These are phyloP conservation scores for Pisolithus sp. DNA, from an alignment of 768 basidiomycete species.

Conservation along the genomic window DNA sequence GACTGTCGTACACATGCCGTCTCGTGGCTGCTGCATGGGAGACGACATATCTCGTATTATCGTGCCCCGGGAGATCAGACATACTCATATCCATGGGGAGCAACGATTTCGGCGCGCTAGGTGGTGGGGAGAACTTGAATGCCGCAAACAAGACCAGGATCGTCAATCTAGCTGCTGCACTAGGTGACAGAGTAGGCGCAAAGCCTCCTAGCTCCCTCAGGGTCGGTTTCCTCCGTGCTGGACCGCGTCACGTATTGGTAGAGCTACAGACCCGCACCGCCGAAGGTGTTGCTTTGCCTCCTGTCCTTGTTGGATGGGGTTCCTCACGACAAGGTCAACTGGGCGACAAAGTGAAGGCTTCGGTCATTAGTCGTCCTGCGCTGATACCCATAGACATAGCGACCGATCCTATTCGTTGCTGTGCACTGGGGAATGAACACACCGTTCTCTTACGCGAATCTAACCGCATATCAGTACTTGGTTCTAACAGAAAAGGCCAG, in stretches of 20 bases:
- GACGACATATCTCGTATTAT: conserved; percentile 68
- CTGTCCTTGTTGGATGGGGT: conserved; percentile 73
- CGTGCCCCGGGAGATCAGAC: conserved; percentile 36
- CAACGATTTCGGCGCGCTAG: conserved; percentile 81
- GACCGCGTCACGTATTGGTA: conserved; percentile 67
- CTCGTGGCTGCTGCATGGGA: conserved; percentile 74
- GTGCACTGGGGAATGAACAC: conserved; percentile 49
- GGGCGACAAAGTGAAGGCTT: conserved; percentile 30
- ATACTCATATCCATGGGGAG: conserved; percentile 73
- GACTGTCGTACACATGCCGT: conserved; percentile 37
- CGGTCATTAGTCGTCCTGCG: conserved; percentile 16
- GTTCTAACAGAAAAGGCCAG: conserved; percentile 70
- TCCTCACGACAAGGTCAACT: conserved; percentile 81
- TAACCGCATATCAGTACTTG: conserved; percentile 46
- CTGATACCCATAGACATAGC: conserved; percentile 29
- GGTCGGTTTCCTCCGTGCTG: conserved; percentile 48
- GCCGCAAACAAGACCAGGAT: conserved; percentile 7
- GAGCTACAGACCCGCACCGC: conserved; percentile 28
- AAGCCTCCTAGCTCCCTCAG: conserved; percentile 17
- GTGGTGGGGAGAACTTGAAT: conserved; percentile 35
- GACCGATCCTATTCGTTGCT: conserved; percentile 28
- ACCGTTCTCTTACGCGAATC: conserved; percentile 38
- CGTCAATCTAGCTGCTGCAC: conserved; percentile 11
- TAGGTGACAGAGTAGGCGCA: conserved; percentile 33
- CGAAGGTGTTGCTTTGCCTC: conserved; percentile 17